Evolutionary conservation across 2,329 filamentous ascomycete species (phyloP).

Genomic region (Lizonia empirigonia): DNA sequence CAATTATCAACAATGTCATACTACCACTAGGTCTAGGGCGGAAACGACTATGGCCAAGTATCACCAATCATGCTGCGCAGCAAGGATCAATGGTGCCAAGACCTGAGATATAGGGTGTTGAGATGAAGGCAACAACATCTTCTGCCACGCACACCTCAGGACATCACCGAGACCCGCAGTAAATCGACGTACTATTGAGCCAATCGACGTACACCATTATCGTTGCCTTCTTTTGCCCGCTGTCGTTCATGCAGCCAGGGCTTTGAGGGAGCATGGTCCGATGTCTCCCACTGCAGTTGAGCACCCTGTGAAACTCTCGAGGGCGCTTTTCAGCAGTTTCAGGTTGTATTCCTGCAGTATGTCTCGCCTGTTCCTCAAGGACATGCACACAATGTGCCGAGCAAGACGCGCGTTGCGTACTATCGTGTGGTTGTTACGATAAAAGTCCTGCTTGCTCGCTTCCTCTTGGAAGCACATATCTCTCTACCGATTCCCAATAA

Average conservation of each 20-base stretch:
- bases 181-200: neutral
- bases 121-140: neutral
- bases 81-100: neutral
- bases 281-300: neutral
- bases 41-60: no score
- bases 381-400: neutral
- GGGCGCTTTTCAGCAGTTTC: slow-evolving; percentile 1
- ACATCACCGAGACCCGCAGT: neutral
- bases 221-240: slow-evolving; percentile 3
- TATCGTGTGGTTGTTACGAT: neutral
- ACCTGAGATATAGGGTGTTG: neutral
- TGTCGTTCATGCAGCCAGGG: neutral
- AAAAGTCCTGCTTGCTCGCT: slow-evolving; percentile 8
- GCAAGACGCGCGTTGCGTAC: slow-evolving; percentile 4
- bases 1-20: neutral
- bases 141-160: neutral
- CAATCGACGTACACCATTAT: neutral
- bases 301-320: neutral
- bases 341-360: neutral
- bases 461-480: neutral
- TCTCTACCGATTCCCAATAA: neutral
- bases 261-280: neutral
- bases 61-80: slow-evolving; percentile 5
- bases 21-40: neutral
- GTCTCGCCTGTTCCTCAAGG: slow-evolving; percentile 4